Evolutionary conservation across 1,139 yeast species (phyloP).

Genomic region (Geotrichum cucujoidarum): DNA sequence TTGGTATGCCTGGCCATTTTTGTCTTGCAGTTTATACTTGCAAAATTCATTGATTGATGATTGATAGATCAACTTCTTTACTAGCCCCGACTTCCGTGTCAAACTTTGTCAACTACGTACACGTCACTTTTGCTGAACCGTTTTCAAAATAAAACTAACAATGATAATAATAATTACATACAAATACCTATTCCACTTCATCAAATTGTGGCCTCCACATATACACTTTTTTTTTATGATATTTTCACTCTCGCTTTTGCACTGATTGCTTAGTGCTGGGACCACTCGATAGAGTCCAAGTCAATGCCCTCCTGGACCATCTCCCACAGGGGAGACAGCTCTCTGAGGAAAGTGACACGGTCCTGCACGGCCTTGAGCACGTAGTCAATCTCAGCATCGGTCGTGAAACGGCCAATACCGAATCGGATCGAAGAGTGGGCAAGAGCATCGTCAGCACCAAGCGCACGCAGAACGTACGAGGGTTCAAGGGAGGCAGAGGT

Average conservation of each 20-base stretch:
- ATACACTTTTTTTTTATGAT: neutral
- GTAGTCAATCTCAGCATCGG: constrained; percentile 92
- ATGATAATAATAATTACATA: too few relatives aligned
- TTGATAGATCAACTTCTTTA: too few relatives aligned
- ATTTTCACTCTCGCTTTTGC: too few relatives aligned
- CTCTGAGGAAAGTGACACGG: constrained; percentile 87
- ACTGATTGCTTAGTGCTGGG: constrained; percentile 59
- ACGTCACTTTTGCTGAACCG: neutral
- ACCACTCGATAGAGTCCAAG: constrained; percentile 90
- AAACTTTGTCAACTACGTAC: too few relatives aligned
- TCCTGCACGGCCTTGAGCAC: constrained; percentile 81
- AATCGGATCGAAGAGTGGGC: constrained; percentile 97
- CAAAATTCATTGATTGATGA: too few relatives aligned
- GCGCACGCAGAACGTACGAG: constrained; percentile 89
- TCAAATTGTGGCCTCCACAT: neutral
- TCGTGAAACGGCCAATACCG: constrained; percentile 92
- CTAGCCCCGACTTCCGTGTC: too few relatives aligned
- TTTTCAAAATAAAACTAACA: too few relatives aligned
- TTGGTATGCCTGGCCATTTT: too few relatives aligned
- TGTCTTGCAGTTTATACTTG: too few relatives aligned
- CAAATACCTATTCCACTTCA: too few relatives aligned
- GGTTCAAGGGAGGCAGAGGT: constrained; percentile 98
- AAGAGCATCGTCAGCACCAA: constrained; percentile 96
- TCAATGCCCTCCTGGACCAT: constrained; percentile 48
- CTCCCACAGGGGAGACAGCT: constrained; percentile 94